Evolutionary conservation across 75 land plant species (phyloP).

Genomic region (Adiantum capillusveneris): DNA sequence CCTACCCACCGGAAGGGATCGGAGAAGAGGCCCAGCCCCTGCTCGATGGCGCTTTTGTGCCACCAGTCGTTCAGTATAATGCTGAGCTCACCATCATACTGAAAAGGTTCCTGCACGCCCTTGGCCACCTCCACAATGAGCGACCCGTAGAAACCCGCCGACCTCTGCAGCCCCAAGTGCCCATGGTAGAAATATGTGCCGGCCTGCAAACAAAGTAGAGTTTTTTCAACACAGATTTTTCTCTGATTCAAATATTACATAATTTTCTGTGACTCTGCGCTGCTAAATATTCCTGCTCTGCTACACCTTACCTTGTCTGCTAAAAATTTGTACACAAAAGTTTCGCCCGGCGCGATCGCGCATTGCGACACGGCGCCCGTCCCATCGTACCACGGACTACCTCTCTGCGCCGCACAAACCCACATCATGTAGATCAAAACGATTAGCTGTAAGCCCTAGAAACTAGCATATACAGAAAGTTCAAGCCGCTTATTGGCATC

Average conservation of each 20-base stretch:
- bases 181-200: conserved; percentile 91
- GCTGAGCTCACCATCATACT: conserved; percentile 32
- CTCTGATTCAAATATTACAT: too few relatives aligned
- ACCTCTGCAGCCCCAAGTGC: conserved; percentile 73
- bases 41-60: conserved; percentile 36
- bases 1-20: conserved; percentile 61
- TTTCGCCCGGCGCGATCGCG: conserved; percentile 52
- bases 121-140: conserved; percentile 57
- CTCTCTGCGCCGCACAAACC: conserved; percentile 23
- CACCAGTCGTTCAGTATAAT: conserved; percentile 71
- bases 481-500: too few relatives aligned
- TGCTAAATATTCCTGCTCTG: too few relatives aligned
- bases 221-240: too few relatives aligned
- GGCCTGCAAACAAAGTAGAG: conserved; percentile 22
- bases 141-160: conserved; percentile 74
- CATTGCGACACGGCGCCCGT: conserved; percentile 59
- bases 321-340: conserved; percentile 33
- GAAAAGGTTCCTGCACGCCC: conserved; percentile 32
- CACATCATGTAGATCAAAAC: too few relatives aligned
- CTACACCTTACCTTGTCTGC: conserved; percentile 39
- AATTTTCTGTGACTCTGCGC: too few relatives aligned
- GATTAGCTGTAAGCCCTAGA: too few relatives aligned
- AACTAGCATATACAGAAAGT: too few relatives aligned
- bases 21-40: conserved; percentile 50
- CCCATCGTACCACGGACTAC: conserved; percentile 33